Evolutionary conservation across 2,329 filamentous ascomycete genomes (phyloP), one percentile per base, ranked within the genome.

Genomic region (Dactylonectria estremocensis): DNA sequence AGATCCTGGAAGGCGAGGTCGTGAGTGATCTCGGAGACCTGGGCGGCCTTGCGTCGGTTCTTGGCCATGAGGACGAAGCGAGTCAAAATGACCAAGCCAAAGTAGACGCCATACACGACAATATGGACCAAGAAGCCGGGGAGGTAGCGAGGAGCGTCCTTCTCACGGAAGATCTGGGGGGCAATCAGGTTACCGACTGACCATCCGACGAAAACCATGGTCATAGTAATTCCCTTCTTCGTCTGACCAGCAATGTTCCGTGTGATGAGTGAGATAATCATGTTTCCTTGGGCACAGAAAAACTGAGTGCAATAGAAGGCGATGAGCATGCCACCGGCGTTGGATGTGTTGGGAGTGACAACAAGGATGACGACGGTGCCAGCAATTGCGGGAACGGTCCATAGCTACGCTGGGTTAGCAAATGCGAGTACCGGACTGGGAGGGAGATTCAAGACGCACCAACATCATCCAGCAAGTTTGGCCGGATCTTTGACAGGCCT

Each of bases 281-380:
- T 77, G 46, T 81, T 83, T 0, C 80, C 80, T 5, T 83, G 79
- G 0, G 81, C 82, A 2, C 82, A 80, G 11, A 81, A 83, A 37
- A 85, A 80, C 7, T 84, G 79, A 20, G 83, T 85, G 72, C 83
- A 85, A 35, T 83, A 84, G 37, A 85, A 84, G 20, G 78, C 77
- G 6, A 80, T 74, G 3, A 80, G 73, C 1, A 85, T 77, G 31
- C 83, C 81, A 2, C 80, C 79, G 2, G 77, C 77, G 6, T 80
- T 79, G 2, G 66, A 68, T 0, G 66, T 62, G 24, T 58, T 79
- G 35, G 72, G 81, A 24, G 67, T 75, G 65, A 80, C 71, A 22
- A 71, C 73, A 46, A 82, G 83, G 46, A 85, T 82, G 3, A 84
- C 71, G 1, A 80, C 79, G 11, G 80, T 84, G 3, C 83, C 84